Evolutionary conservation across 192 early-diverging fungal species (phyloP).

Genomic region (Entomortierella beljakovae): DNA sequence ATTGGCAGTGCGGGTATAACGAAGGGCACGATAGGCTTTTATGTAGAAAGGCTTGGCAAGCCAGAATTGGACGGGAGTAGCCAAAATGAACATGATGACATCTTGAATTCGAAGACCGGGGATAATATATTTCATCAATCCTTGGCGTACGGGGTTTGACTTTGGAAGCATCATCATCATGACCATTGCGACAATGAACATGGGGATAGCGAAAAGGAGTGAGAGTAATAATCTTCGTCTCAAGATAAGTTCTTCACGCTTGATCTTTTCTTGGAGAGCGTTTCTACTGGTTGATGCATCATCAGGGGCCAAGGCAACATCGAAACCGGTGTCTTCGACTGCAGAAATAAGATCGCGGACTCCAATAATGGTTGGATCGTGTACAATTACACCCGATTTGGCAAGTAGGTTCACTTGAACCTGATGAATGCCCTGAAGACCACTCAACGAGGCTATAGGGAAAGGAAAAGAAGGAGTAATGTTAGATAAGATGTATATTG

Average conservation of each 20-base stretch:
- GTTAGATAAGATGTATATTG: background rate
- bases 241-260: slow-evolving; percentile 55
- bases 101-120: slow-evolving; percentile 67
- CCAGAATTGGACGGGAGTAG: slow-evolving; percentile 81
- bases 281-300: slow-evolving; percentile 42
- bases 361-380: slow-evolving; percentile 66
- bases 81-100: slow-evolving; percentile 66
- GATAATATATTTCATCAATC: slow-evolving; percentile 60
- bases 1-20: slow-evolving; percentile 72
- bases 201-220: slow-evolving; percentile 73
- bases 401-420: slow-evolving; percentile 65
- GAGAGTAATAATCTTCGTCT: slow-evolving; percentile 60
- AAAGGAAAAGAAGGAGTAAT: background rate
- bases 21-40: slow-evolving; percentile 71
- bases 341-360: slow-evolving; percentile 68
- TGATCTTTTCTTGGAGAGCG: slow-evolving; percentile 56
- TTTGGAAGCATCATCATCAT: slow-evolving; percentile 74
- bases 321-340: slow-evolving; percentile 72
- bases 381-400: slow-evolving; percentile 61
- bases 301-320: slow-evolving; percentile 56
- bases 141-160: slow-evolving; percentile 54
- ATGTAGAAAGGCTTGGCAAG: slow-evolving; percentile 76
- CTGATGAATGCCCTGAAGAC: slow-evolving; percentile 56
- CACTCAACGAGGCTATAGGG: slow-evolving; percentile 33
- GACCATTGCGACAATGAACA: slow-evolving; percentile 78